A percentile compares a stretch with the other conserved stretches of the same genome.
phyloP scores from a whole-genome alignment of 306 rosid species.

The Morella rubra region DNA sequence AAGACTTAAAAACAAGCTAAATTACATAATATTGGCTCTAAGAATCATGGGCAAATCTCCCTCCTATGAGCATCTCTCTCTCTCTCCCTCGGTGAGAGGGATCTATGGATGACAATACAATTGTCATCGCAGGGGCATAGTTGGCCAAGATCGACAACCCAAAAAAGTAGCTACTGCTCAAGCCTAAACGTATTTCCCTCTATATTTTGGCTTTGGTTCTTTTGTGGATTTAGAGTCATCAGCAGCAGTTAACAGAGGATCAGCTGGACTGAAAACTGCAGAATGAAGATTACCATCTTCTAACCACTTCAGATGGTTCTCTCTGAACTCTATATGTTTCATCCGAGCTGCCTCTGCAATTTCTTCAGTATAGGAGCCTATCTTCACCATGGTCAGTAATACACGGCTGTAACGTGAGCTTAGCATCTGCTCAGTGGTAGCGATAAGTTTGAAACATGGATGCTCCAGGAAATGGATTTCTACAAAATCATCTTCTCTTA shows the following conservation, averaged over 20 bases:
- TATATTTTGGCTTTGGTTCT: slow-evolving; percentile 81
- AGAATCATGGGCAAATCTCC: background rate
- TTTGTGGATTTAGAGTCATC: slow-evolving; percentile 44
- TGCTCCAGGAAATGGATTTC: slow-evolving; percentile 72
- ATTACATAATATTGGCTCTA: background rate
- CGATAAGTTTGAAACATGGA: slow-evolving; percentile 65
- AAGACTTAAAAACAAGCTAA: too few relatives aligned
- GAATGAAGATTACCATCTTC: slow-evolving; percentile 97
- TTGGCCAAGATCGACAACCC: background rate
- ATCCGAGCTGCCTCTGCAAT: slow-evolving; percentile 67
- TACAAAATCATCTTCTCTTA: slow-evolving; percentile 67
- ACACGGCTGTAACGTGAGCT: slow-evolving; percentile 91
- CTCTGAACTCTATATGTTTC: slow-evolving; percentile 71
- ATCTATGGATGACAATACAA: background rate
- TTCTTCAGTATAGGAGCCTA: slow-evolving; percentile 63
- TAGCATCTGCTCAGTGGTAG: slow-evolving; percentile 83
- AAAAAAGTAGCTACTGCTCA: background rate
- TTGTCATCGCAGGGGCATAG: background rate
- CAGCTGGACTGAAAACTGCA: slow-evolving; percentile 72
- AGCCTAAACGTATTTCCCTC: slow-evolving; percentile 85
- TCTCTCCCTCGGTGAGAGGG: background rate
- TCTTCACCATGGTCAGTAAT: slow-evolving; percentile 81
- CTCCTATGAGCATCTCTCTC: background rate
- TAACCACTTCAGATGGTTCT: slow-evolving; percentile 90
- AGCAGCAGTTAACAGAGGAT: slow-evolving; percentile 34